Percentiles rank a stretch among this genome's conserved stretches.
Evolutionary conservation across 2,329 filamentous ascomycete genomes (phyloP).

Genomic region (Penicillium glabrum): DNA sequence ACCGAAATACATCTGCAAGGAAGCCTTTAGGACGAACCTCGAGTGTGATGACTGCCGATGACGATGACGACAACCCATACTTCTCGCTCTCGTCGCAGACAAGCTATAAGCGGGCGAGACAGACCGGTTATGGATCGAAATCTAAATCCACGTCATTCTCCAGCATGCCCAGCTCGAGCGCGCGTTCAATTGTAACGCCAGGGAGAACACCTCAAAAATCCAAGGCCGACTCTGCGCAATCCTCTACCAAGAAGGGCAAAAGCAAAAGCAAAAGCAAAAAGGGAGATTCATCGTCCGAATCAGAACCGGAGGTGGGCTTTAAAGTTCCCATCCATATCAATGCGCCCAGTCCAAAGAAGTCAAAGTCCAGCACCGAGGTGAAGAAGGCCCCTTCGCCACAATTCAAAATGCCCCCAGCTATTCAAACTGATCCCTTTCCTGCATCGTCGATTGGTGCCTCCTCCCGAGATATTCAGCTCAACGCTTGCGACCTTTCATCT

Average conservation of each 20-base stretch:
- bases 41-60: slow-evolving; percentile 13
- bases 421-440: slow-evolving; percentile 24
- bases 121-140: not conserved
- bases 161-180: slow-evolving; percentile 16
- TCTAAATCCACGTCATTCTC: slow-evolving; percentile 8
- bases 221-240: not conserved
- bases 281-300: not conserved
- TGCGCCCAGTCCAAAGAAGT: slow-evolving; percentile 11
- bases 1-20: slow-evolving; percentile 1
- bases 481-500: slow-evolving; percentile 20
- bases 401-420: slow-evolving; percentile 28
- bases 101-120: slow-evolving; percentile 14
- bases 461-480: slow-evolving; percentile 17
- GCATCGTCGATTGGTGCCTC: slow-evolving; percentile 30
- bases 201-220: slow-evolving; percentile 1
- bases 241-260: not conserved
- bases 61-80: slow-evolving; percentile 9
- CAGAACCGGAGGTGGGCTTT: slow-evolving; percentile 19
- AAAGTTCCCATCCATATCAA: slow-evolving; percentile 28
- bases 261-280: slow-evolving; percentile 9
- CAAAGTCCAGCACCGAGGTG: not conserved
- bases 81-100: slow-evolving; percentile 11
- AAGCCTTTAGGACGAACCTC: not conserved
- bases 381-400: slow-evolving; percentile 1
- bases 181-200: slow-evolving; percentile 7